Evolutionary conservation across 331 rosid species (phyloP), one percentile per base, ranked within the genome.

Genomic region (Phaseolus coccineus): DNA sequence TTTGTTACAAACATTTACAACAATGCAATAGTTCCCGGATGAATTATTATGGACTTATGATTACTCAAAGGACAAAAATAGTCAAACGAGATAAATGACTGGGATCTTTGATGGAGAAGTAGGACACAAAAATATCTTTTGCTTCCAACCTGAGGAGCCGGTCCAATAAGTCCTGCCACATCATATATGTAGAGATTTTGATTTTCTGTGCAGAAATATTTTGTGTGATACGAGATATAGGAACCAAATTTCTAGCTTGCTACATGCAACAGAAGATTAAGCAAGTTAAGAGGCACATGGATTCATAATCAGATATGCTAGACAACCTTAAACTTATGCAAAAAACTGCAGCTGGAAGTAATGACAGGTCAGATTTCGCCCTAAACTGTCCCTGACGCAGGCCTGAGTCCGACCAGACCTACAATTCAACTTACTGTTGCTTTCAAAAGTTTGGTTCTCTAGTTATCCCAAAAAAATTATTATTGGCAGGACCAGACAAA

Each of bases 401-500:
- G 28, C 56, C 76, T 8, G 50, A 66, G 55, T 65, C 53, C 42
- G 22, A 75, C 52, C 55, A 65, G 48, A 33, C 64, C 35, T 8
- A 48, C 9, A 51, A 77, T 44, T 81, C 82, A 83, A 68, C 72
- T 56, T 40, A 27, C 66, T 13, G 73, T 31, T 63, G 52, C 68
- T 55, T 72, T 76, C 87, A 76, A 48, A 46, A 71, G 50, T 73
- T 78, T 65, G 74, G 37, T 76, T 40, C 57, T 22, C 58, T 69
- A 47, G 42, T 35, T 31, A 62, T 62, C 35, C 51, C 35, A 30
- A 52, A 31, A 63, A 57, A 55, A 73, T 35, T 39, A 67, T 35
- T 37, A 40, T 51, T 35, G 78, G 48, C 66, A 65, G 71, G 88
- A 40, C 74, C 73, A 46, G 98, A 64, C 74, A 91, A 78, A 74